A percentile compares a stretch with the other conserved stretches of the same genome.
Evolutionary conservation across 2,329 filamentous ascomycete species (phyloP).

Genomic region (Elsinoe arachidis): DNA sequence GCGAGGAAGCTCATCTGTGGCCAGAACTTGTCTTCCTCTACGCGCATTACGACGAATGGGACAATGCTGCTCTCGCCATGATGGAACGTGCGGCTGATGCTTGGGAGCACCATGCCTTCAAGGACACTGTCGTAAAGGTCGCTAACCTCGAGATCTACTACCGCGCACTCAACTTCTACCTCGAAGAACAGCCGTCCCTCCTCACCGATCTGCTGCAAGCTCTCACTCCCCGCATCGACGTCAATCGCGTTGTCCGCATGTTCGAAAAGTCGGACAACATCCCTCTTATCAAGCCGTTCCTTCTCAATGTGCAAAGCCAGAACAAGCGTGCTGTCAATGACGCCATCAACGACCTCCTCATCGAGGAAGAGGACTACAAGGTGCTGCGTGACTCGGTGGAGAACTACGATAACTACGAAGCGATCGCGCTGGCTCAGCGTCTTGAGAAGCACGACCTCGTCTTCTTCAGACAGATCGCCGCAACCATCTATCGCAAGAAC

Average conservation of each 20-base stretch:
- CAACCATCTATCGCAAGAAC: slow-evolving; percentile 98
- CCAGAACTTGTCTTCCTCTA: slow-evolving; percentile 97
- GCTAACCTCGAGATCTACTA: slow-evolving; percentile 99
- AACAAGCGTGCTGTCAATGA: slow-evolving; percentile 99
- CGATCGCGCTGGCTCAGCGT: slow-evolving; percentile 80
- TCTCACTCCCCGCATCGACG: slow-evolving; percentile 87
- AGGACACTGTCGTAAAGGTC: slow-evolving; percentile 96
- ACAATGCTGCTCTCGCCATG: slow-evolving; percentile 93
- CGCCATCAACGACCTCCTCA: slow-evolving; percentile 93
- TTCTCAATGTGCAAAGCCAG: slow-evolving; percentile 89
- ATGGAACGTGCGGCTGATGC: slow-evolving; percentile 97
- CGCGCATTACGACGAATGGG: slow-evolving; percentile 96
- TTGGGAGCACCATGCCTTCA: slow-evolving; percentile 99
- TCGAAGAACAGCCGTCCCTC: slow-evolving; percentile 91
- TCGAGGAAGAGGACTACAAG: slow-evolving; percentile 99
- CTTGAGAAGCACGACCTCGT: slow-evolving; percentile 96
- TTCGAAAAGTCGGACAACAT: slow-evolving; percentile 98
- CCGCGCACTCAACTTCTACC: slow-evolving; percentile 90
- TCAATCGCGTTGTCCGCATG: slow-evolving; percentile 98
- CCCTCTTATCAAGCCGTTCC: slow-evolving; percentile 96
- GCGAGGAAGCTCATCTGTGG: slow-evolving; percentile 93
- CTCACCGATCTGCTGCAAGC: slow-evolving; percentile 91
- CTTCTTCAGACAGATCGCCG: slow-evolving; percentile 98
- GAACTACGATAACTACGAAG: slow-evolving; percentile 98
- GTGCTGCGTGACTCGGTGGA: slow-evolving; percentile 93